phyloP scores from a whole-genome alignment of 805 yeast species.

The Brettanomyces custersianus region DNA sequence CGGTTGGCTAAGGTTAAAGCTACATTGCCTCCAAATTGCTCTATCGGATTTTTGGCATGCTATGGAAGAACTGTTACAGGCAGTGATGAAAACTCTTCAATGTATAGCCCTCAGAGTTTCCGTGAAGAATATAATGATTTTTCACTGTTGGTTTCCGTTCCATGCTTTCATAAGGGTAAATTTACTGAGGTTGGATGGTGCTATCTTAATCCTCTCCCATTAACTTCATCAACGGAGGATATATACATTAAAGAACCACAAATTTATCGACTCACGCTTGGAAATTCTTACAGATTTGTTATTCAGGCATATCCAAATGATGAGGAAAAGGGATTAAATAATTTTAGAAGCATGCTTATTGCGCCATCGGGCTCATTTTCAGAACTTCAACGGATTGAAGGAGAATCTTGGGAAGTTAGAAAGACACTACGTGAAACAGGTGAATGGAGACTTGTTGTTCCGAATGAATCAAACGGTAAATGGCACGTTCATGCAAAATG shows the following conservation, averaged over 20 bases:
- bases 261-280: constrained; percentile 45
- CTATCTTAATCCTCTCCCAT: constrained; percentile 62
- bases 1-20: constrained; percentile 77
- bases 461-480: constrained; percentile 65
- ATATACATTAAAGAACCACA: constrained; percentile 84
- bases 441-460: constrained; percentile 72
- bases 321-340: not conserved
- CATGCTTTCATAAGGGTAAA: constrained; percentile 64
- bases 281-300: constrained; percentile 57
- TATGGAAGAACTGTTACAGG: constrained; percentile 33
- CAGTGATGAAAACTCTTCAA: constrained; percentile 26
- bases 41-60: constrained; percentile 65
- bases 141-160: constrained; percentile 65
- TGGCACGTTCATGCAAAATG: constrained; percentile 93
- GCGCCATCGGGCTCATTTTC: constrained; percentile 78
- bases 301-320: constrained; percentile 21
- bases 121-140: constrained; percentile 29
- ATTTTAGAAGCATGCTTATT: constrained; percentile 52
- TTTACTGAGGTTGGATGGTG: constrained; percentile 53
- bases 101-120: constrained; percentile 34
- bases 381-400: constrained; percentile 44
- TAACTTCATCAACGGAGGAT: constrained; percentile 54
- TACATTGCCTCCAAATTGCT: constrained; percentile 57
- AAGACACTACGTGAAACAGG: constrained; percentile 66
- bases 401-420: constrained; percentile 45